Evolutionary conservation across 2,329 filamentous ascomycete species (phyloP).

Genomic region (Byssothecium circinans): DNA sequence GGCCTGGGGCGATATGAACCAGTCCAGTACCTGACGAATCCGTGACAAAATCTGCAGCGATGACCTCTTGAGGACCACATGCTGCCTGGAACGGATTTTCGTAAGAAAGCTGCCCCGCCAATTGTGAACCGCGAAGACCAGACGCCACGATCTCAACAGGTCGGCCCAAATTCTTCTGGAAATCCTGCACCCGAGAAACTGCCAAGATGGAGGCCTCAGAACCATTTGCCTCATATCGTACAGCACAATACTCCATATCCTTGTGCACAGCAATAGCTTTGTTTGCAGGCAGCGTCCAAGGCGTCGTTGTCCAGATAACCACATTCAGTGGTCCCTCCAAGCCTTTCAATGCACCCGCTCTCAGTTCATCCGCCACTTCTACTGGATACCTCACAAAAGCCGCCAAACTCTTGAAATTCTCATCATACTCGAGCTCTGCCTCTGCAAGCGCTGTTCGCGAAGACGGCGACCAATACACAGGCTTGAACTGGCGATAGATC

Average conservation of each 20-base stretch:
- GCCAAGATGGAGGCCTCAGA: slow-evolving; percentile 70
- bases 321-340: slow-evolving; percentile 58
- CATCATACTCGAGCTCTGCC: slow-evolving; percentile 81
- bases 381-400: slow-evolving; percentile 83
- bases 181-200: slow-evolving; percentile 65
- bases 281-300: slow-evolving; percentile 95
- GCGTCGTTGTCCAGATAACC: slow-evolving; percentile 98
- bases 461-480: slow-evolving; percentile 84
- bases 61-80: slow-evolving; percentile 66
- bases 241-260: slow-evolving; percentile 71
- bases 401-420: slow-evolving; percentile 69
- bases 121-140: slow-evolving; percentile 63
- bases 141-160: slow-evolving; percentile 55
- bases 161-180: slow-evolving; percentile 34
- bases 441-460: slow-evolving; percentile 79
- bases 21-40: slow-evolving; percentile 88
- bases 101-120: slow-evolving; percentile 67
- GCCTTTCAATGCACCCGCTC: slow-evolving; percentile 37
- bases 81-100: slow-evolving; percentile 68
- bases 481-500: slow-evolving; percentile 77
- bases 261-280: slow-evolving; percentile 80
- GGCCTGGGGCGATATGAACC: slow-evolving; percentile 92
- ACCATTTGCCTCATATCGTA: slow-evolving; percentile 48
- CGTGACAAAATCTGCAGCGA: slow-evolving; percentile 87
- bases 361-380: slow-evolving; percentile 48